Evolutionary conservation across 192 early-diverging fungal genomes (phyloP).

Genomic region (Cetraspora pellucida): DNA sequence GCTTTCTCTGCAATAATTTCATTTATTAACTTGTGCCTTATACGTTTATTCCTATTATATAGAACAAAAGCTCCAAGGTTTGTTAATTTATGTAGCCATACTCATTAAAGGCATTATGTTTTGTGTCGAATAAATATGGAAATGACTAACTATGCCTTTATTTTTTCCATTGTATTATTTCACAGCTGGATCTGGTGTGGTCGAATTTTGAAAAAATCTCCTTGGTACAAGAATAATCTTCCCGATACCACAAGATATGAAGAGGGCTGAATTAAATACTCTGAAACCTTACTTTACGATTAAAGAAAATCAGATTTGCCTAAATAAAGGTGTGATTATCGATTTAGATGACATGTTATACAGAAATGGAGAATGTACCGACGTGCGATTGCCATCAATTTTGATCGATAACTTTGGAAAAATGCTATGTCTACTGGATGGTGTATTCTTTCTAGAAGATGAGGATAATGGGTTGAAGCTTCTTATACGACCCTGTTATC

Average conservation of each 20-base stretch:
- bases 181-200: not conserved
- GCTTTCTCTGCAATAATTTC: no score
- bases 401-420: not conserved
- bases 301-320: not conserved
- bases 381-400: not conserved
- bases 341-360: not conserved
- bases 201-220: constrained; percentile 12
- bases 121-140: no score
- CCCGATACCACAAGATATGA: not conserved
- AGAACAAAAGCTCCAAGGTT: no score
- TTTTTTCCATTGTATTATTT: not conserved
- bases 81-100: no score
- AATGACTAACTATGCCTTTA: not conserved
- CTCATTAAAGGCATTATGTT: no score
- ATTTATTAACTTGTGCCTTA: no score
- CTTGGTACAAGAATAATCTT: constrained; percentile 5
- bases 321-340: not conserved
- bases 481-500: constrained; percentile 18
- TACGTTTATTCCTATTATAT: no score
- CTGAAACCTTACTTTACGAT: not conserved
- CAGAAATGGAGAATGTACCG: not conserved
- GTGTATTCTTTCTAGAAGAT: not conserved
- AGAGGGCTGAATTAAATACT: not conserved
- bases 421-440: constrained; percentile 9
- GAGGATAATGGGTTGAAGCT: not conserved